Conservation (phyloP, 352 stramenopile genomes). For the Phytophthora pluvialis region DNA sequence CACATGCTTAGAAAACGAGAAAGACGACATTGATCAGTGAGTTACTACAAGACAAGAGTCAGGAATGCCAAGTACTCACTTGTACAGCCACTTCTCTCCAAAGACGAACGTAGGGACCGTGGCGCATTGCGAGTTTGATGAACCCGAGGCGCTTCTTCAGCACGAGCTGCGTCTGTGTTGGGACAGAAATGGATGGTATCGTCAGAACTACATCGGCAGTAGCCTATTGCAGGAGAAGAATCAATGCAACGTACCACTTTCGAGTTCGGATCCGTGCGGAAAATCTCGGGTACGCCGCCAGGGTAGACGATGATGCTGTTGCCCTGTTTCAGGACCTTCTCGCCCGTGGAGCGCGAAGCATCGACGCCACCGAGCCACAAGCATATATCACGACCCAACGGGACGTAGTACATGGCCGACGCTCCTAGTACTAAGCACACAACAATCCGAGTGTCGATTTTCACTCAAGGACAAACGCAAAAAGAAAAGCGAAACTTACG, state of each 20-base stretch:
- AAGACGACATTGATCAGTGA: too few species aligned
- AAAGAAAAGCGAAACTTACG: not conserved
- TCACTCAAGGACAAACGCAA: not conserved
- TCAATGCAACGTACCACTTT: constrained; percentile 17
- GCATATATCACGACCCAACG: constrained; percentile 57
- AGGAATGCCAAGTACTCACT: constrained; percentile 9
- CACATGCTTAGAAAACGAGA: constrained; percentile 26
- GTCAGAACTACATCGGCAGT: constrained; percentile 20
- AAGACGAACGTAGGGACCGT: constrained; percentile 53
- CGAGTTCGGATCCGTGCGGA: constrained; percentile 43
- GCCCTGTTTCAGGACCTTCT: constrained; percentile 42
- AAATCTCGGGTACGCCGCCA: constrained; percentile 50
- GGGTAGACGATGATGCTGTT: constrained; percentile 51
- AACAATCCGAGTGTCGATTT: not conserved
- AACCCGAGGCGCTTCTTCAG: constrained; percentile 49
- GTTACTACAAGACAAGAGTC: not conserved
- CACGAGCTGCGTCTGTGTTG: constrained; percentile 34
- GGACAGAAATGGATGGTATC: not conserved
- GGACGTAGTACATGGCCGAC: constrained; percentile 64
- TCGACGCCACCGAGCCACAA: constrained; percentile 55
- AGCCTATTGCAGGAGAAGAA: too few species aligned
- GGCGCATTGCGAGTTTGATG: constrained; percentile 45
- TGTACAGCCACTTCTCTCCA: constrained; percentile 58
- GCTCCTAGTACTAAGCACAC: constrained; percentile 44
- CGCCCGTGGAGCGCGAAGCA: constrained; percentile 38